Base-by-base conservation (phyloP, 2,329 filamentous ascomycete species). In the Ophiostoma sp. region DNA sequence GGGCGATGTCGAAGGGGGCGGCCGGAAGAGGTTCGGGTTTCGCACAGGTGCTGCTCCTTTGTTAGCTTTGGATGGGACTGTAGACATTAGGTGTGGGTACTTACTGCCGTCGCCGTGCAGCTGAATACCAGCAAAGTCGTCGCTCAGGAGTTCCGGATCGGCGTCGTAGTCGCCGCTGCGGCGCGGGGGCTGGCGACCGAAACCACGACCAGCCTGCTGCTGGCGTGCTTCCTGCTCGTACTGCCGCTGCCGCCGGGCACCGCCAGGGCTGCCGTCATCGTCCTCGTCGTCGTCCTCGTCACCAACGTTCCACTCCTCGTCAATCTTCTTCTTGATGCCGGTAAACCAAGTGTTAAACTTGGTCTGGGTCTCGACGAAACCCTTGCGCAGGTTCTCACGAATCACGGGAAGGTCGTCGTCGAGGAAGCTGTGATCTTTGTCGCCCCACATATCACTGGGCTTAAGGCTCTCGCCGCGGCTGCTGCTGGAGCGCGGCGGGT, bases 391-490 rank as follows among this genome's bases (percentile, higher is more conserved):
- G 75, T 96, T 97, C 76, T 97, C 92, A 73, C 89, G 89, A 76
- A 99, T 97, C 65, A 94, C 88, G 1, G 95, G 94, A 14, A 99
- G 85, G 73, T 99, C 95, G 74, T 99, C 95, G 74, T 99, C 95
- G 73, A 98, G 87, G 78, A 99, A 99, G 81, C 87, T 97, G 75
- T 90, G 90, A 74, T 97, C 92, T 64, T 85, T 86, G 65, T 92
- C 88, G 14, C 87, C 87, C 49, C 87, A 82, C 70, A 82, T 77
- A 71, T 86, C 83, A 73, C 85, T 84, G 67, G 83, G 82, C 71
- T 82, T 82, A 64, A 84, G 76, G 45, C 83, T 83, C n/a, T 82
- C 47, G 66, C 55, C 27, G 66, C 66, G 55, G 77, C 70, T 79
- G 83, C 69, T 79, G 83, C 75, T 75, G 80, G 36, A 40, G 12